Evolutionary conservation across 2,329 filamentous ascomycete species (phyloP).

Genomic region (Cercospora sesami): DNA sequence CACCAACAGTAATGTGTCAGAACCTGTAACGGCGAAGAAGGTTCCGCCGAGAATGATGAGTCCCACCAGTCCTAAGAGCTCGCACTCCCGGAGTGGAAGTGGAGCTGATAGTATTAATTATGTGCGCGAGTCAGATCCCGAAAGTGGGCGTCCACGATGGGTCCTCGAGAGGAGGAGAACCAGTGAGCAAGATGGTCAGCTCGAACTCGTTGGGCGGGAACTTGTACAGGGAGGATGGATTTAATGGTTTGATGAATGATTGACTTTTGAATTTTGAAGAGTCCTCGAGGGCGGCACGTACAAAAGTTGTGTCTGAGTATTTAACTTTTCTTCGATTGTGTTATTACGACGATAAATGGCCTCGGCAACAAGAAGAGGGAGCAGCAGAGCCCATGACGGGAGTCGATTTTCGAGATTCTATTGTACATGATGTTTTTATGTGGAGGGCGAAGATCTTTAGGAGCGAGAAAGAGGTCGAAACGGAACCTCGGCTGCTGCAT

Average conservation of each 20-base stretch:
- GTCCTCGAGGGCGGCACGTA: background rate
- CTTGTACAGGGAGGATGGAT: constrained; percentile 59
- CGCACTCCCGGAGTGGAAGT: constrained; percentile 43
- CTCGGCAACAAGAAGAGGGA: background rate
- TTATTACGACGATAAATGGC: background rate
- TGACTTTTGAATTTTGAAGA: background rate
- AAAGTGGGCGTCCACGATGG: constrained; percentile 62
- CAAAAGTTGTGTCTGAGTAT: background rate
- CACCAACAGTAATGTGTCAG: constrained; percentile 4
- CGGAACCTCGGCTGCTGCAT: background rate
- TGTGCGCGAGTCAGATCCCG: constrained; percentile 60
- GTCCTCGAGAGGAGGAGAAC: constrained; percentile 68
- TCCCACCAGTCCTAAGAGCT: constrained; percentile 14
- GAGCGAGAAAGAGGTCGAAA: background rate
- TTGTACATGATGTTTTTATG: background rate
- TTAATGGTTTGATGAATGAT: constrained; percentile 21
- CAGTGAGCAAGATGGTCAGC: constrained; percentile 60
- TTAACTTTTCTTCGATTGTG: background rate
- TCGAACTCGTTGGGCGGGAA: constrained; percentile 65
- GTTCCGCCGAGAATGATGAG: constrained; percentile 12
- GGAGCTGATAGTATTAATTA: constrained; percentile 72
- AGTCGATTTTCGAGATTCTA: background rate
- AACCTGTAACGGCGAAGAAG: constrained; percentile 29
- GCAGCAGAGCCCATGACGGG: background rate
- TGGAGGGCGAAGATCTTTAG: background rate